Base-by-base conservation (phyloP, 495 filamentous ascomycete genomes). In the Eremomyces bilateralis region DNA sequence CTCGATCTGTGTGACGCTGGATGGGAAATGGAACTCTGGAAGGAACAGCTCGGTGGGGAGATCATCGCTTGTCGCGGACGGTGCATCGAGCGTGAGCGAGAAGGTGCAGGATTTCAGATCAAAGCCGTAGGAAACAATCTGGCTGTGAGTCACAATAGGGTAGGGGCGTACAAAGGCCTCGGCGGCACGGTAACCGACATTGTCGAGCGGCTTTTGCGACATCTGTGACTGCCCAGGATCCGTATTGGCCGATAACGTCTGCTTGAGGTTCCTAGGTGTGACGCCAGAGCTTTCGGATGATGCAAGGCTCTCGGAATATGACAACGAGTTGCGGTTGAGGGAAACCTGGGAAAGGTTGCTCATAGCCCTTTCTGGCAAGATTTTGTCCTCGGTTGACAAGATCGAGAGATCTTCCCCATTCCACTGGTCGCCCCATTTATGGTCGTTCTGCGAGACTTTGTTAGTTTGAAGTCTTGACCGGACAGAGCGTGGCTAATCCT, bases 381-480 rank as follows among this genome's bases (percentile, higher is more conserved):
- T 63, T 16, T 65, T 65, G 48, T 97, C 88, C 42, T 97, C 83
- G 2, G 62, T 39, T 0, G 80, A 92, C 47, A 69, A 78, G 21
- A 97, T 90, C 4, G 81, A 92, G 13, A 97, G 59, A 56, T 97
- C 88, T 45, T 97, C 88, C 20, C 88, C 88, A 41, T 97, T 95
- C 88, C 88, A 97, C 29, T 80, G 71, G 47, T 97, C 88, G 21
- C 88, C 90, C 61, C 78, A 78, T 47, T 76, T 61, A 44, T 97
- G 88, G 36, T 74, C 73, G 50, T 94, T 97, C 63, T 78, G 28
- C 15, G 10, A 10, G 8, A 16, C 4, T 21, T 39, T 30, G n/a
- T n/a, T n/a, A n/a, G n/a, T n/a, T n/a, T n/a, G n/a, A n/a, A 29
- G 31, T 38, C 31, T 29, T 15, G 1, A 29, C 35, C 18, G 21